Evolutionary conservation across 1,284 basidiomycete genomes (phyloP), one percentile per base, ranked within the genome.

Genomic region (Leccinum ponderosum): DNA sequence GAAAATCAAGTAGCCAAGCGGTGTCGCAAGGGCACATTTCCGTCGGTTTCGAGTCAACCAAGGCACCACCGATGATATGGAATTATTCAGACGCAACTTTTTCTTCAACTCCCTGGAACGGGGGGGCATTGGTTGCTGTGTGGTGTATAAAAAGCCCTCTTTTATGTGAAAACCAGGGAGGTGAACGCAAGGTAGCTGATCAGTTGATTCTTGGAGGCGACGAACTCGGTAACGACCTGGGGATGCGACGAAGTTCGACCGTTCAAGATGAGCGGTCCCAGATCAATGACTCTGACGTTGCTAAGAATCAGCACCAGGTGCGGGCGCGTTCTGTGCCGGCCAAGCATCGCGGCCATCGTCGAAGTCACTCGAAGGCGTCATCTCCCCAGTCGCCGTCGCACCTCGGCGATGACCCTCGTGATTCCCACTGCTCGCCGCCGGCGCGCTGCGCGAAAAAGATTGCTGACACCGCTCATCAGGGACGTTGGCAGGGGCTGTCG

Each of bases 371-470:
- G 44, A 59, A 2, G 71, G 59, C 4, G 62, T 62, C 5, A 57
- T 59, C 11, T 59, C 61, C 12, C 62, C 60, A 33, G 59, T 57
- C n/a, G 58, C 59, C 11, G 44, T 56, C 9, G 53, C 35, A 35
- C 63, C 66, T 54, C 60, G 39, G 39, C n/a, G 8, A 42, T 42
- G 39, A 17, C n/a, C 39, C 39, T 62, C 55, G 53, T 64, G 61
- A 31, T 67, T 60, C 51, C 66, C 68, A 6, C 69, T n/a, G 12
- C 65, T 75, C 31, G 74, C 77, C 33, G 82, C 81, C 14, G 88
- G 89, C 0, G 87, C 86, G 66, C 87, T 88, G 67, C 83, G 78
- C 39, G 87, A 90, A 69, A 87, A 85, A 65, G 57, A 53, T 71
- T 65, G 58, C 68, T 59, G 11, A 70, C 66, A 22, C 69, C 69